Percentiles rank a stretch among this genome's conserved stretches.
Conservation (phyloP, 75 land plant genomes). For the Sequoiadendron giganteum region DNA sequence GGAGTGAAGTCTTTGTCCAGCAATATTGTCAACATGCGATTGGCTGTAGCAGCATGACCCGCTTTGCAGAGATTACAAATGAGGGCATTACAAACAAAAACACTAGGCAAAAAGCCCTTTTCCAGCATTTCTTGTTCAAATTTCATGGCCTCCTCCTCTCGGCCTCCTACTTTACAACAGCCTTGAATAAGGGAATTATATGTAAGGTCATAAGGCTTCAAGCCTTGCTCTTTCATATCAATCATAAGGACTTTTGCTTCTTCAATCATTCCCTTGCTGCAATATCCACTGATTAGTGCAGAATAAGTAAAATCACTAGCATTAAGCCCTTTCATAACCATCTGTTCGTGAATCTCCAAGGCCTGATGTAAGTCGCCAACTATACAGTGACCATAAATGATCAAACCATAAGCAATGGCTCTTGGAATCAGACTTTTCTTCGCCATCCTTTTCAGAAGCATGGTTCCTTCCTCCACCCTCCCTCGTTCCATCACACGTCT, state of each 20-base stretch:
- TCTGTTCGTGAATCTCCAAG: slow-evolving; percentile 29
- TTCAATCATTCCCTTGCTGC: slow-evolving; percentile 34
- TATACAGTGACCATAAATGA: slow-evolving; percentile 34
- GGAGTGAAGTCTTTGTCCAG: slow-evolving; percentile 58
- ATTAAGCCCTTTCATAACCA: slow-evolving; percentile 47
- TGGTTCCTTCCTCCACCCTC: slow-evolving; percentile 41
- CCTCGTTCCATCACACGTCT: slow-evolving; percentile 38
- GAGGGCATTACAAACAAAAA: slow-evolving; percentile 38
- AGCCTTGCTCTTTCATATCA: slow-evolving; percentile 41
- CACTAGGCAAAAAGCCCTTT: slow-evolving; percentile 38
- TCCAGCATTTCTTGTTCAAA: slow-evolving; percentile 42
- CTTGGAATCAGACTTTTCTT: slow-evolving; percentile 46
- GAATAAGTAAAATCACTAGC: slow-evolving; percentile 44
- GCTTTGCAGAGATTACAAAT: slow-evolving; percentile 26
- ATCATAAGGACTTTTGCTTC: slow-evolving; percentile 40
- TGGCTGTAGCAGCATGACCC: slow-evolving; percentile 27
- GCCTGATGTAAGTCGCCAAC: slow-evolving; percentile 34
- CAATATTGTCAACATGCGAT: slow-evolving; percentile 42
- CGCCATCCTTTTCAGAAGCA: slow-evolving; percentile 51
- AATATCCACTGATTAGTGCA: slow-evolving; percentile 33
- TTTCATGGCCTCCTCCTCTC: slow-evolving; percentile 18
- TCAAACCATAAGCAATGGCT: slow-evolving; percentile 36
- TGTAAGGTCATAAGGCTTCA: slow-evolving; percentile 55
- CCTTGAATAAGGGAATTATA: slow-evolving; percentile 45
- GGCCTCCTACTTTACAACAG: slow-evolving; percentile 27